A percentile compares a stretch with the other conserved stretches of the same genome.
These are phyloP conservation scores for Penicillium italicum DNA, from an alignment of 2,329 filamentous ascomycete species.

Conservation along the genomic window DNA sequence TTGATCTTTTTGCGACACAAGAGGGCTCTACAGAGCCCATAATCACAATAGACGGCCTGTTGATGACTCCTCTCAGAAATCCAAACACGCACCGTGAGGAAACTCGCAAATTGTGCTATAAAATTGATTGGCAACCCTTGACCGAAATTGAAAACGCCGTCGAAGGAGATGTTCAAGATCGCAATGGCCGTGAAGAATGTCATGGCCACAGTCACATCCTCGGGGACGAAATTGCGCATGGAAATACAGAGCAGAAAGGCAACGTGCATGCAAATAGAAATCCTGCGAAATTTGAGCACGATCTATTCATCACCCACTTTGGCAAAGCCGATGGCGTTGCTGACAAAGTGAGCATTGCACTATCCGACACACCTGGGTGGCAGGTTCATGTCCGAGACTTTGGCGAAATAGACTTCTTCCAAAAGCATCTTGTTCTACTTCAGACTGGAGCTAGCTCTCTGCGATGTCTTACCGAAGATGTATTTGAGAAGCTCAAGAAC, in stretches of 20 bases:
- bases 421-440: slow-evolving; percentile 20
- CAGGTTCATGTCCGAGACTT: slow-evolving; percentile 5
- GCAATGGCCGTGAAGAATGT: background rate
- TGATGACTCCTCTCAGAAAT: slow-evolving; percentile 28
- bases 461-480: slow-evolving; percentile 8
- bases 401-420: slow-evolving; percentile 8
- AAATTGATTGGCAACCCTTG: slow-evolving; percentile 23
- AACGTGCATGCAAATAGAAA: background rate
- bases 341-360: slow-evolving; percentile 8
- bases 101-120: slow-evolving; percentile 22
- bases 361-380: slow-evolving; percentile 8
- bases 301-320: slow-evolving; percentile 18
- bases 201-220: background rate
- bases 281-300: background rate
- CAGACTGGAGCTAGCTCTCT: slow-evolving; percentile 17
- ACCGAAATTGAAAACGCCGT: background rate
- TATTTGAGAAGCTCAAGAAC: slow-evolving; percentile 17
- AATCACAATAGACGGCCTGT: slow-evolving; percentile 21
- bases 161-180: slow-evolving; percentile 3
- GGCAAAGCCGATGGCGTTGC: slow-evolving; percentile 11
- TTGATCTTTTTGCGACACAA: slow-evolving; percentile 19
- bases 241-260: background rate
- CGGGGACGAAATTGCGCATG: background rate
- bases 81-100: slow-evolving; percentile 4
- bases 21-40: slow-evolving; percentile 17